Conservation (phyloP, 2,329 filamentous ascomycete species). For the Paramyrothecium sp. region DNA sequence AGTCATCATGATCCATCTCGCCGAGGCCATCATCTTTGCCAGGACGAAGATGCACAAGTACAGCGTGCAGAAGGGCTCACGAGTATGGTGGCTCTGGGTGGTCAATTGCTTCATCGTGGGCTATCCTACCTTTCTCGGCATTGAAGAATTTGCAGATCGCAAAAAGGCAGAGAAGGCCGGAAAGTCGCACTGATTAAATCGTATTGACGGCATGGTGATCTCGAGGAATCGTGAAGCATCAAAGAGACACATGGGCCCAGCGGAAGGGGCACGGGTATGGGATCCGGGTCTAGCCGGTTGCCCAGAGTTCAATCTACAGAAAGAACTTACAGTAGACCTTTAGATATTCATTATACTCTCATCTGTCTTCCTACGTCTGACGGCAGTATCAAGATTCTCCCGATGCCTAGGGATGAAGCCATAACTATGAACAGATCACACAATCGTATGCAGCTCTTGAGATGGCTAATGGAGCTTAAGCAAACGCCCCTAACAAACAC, state of each 20-base stretch:
- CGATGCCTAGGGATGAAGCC: no score
- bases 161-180: conserved; percentile 39
- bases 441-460: no score
- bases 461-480: no score
- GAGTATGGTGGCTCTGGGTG: conserved; percentile 57
- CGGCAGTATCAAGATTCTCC: no score
- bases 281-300: no score
- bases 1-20: conserved; percentile 62
- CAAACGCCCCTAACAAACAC: no score
- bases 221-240: background rate
- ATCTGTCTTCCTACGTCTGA: no score
- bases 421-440: no score
- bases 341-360: no score
- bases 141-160: conserved; percentile 46
- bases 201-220: background rate
- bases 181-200: conserved; percentile 35
- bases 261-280: no score
- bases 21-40: conserved; percentile 59
- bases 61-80: conserved; percentile 42
- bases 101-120: conserved; percentile 54
- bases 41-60: conserved; percentile 43
- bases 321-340: no score
- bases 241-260: background rate
- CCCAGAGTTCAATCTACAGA: no score
- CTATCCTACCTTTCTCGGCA: conserved; percentile 44